Conservation (phyloP, 352 stramenopile species). For the Pythium diclinum region DNA sequence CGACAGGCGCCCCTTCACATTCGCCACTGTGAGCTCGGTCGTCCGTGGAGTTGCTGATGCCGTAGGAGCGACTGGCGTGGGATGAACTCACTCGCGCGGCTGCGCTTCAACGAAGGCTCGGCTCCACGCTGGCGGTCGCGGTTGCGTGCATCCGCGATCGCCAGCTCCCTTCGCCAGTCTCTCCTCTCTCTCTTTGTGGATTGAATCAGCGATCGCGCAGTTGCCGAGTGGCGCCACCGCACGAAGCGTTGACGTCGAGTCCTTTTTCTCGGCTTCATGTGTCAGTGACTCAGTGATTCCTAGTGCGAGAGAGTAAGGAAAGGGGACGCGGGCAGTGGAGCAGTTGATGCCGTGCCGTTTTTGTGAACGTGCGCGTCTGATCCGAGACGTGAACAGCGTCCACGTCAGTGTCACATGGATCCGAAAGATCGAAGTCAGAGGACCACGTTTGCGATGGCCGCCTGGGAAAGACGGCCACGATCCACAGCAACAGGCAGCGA, state of each 20-base stretch:
- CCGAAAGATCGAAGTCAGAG: background rate
- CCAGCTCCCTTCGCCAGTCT: background rate
- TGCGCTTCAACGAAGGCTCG: background rate
- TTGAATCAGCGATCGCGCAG: background rate
- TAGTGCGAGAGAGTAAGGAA: constrained; percentile 1
- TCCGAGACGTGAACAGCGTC: constrained; percentile 6
- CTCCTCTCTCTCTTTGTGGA: background rate
- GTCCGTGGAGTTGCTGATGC: background rate
- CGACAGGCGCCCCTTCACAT: background rate
- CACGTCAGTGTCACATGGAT: background rate
- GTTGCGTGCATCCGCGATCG: background rate
- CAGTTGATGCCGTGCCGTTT: background rate
- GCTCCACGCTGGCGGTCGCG: background rate
- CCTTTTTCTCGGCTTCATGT: background rate
- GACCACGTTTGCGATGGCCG: background rate
- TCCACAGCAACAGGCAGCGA: background rate
- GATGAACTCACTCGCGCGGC: background rate
- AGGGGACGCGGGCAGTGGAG: background rate
- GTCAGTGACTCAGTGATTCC: constrained; percentile 5
- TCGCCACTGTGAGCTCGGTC: background rate
- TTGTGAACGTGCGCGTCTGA: background rate
- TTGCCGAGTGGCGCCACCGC: background rate
- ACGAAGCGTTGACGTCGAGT: background rate
- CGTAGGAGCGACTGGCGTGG: background rate
- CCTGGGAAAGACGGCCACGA: background rate